These are phyloP conservation scores for Pythium diclinum DNA, from an alignment of 352 stramenopile genomes.

Conservation along the genomic window DNA sequence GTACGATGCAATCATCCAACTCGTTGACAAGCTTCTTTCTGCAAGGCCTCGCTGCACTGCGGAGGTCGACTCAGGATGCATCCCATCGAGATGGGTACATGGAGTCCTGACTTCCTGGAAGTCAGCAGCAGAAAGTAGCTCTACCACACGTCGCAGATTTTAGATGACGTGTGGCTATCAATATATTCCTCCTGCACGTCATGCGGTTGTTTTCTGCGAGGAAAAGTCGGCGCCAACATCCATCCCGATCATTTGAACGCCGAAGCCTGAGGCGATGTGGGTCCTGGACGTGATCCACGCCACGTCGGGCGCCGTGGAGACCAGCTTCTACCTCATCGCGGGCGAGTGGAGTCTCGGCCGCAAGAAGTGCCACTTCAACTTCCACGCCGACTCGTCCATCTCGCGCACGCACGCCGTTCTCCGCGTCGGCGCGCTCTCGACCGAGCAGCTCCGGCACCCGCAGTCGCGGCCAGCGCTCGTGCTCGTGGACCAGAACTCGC, in stretches of 20 bases:
- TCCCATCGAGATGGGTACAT: too few species aligned
- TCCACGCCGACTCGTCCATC: constrained; percentile 78
- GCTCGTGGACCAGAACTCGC: constrained; percentile 77
- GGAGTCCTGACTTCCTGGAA: too few species aligned
- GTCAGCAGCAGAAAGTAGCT: neutral
- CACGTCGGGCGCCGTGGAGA: constrained; percentile 35
- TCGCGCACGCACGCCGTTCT: constrained; percentile 76
- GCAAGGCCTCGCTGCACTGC: too few species aligned
- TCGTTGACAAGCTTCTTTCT: too few species aligned
- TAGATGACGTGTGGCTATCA: neutral
- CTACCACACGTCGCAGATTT: neutral
- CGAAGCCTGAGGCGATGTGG: constrained; percentile 51
- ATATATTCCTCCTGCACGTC: neutral
- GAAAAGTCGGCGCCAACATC: neutral
- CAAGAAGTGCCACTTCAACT: constrained; percentile 85
- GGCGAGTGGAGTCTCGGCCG: constrained; percentile 83
- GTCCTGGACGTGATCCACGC: constrained; percentile 66
- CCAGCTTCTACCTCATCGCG: constrained; percentile 76
- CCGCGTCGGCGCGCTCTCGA: constrained; percentile 59
- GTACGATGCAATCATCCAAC: too few species aligned
- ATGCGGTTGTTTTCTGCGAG: neutral
- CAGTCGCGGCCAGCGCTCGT: constrained; percentile 58
- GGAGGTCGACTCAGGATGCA: too few species aligned
- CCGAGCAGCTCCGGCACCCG: constrained; percentile 57
- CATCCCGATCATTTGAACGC: neutral